Conservation (phyloP, 805 yeast genomes). For the Debaryomyces tyrocola region DNA sequence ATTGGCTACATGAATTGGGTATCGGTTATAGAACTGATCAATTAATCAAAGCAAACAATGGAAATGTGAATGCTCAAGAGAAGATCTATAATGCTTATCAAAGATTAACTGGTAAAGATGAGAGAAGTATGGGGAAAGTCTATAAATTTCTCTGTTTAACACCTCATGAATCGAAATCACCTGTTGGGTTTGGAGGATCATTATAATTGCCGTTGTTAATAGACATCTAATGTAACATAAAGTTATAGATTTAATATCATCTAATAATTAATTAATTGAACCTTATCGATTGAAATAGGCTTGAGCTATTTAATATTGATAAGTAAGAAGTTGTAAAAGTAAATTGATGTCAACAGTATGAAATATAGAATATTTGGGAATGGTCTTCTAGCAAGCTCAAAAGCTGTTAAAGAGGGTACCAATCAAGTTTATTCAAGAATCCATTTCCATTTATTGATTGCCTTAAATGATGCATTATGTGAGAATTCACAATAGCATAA, state of each 20-base stretch:
- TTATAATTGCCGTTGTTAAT: conserved; percentile 1
- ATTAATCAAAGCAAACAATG: conserved; percentile 43
- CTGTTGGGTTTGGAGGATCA: conserved; percentile 55
- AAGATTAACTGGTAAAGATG: conserved; percentile 62
- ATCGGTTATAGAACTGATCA: conserved; percentile 68
- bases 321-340: too few species aligned
- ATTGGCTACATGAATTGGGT: conserved; percentile 75
- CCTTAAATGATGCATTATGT: conserved; percentile 1
- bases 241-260: neutral
- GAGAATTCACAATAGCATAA: conserved; percentile 31
- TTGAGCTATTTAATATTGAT: too few species aligned
- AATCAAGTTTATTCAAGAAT: neutral
- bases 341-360: too few species aligned
- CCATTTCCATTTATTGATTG: conserved; percentile 14
- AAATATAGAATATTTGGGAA: too few species aligned
- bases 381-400: too few species aligned
- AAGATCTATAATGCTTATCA: conserved; percentile 56
- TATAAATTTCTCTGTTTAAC: conserved; percentile 70
- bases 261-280: neutral
- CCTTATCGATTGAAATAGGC: neutral
- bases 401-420: neutral
- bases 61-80: conserved; percentile 46
- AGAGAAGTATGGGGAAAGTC: conserved; percentile 69
- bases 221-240: neutral
- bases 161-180: conserved; percentile 43